Conservation (phyloP, 768 basidiomycete genomes). For the Amanita jacksonii region DNA sequence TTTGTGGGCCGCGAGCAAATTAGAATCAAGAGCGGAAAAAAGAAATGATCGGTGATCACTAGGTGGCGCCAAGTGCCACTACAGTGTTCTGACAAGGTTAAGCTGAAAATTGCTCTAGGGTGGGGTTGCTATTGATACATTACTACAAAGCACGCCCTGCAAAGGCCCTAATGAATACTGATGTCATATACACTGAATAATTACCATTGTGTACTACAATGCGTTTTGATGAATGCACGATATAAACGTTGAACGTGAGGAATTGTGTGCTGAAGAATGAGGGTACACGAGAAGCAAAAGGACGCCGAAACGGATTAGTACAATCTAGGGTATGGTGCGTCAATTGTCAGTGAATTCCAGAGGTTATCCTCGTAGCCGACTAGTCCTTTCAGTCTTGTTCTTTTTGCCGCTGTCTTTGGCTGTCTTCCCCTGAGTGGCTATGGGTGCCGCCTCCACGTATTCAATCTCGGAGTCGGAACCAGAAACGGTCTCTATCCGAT, state of each 20-base stretch:
- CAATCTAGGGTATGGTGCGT: background rate
- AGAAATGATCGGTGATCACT: constrained; percentile 57
- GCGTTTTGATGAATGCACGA: too few relatives aligned
- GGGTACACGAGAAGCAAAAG: too few relatives aligned
- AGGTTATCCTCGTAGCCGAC: constrained; percentile 26
- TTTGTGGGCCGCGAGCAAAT: constrained; percentile 92
- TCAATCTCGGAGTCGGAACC: constrained; percentile 35
- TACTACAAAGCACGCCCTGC: constrained; percentile 1
- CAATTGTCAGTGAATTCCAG: background rate
- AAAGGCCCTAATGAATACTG: background rate
- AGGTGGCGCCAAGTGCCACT: too few relatives aligned
- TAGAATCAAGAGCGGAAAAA: constrained; percentile 86
- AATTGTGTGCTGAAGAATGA: background rate
- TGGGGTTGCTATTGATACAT: too few relatives aligned
- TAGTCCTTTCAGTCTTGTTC: constrained; percentile 13
- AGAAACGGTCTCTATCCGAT: constrained; percentile 18
- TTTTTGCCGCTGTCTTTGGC: constrained; percentile 9
- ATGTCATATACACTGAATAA: constrained; percentile 4
- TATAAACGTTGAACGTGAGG: too few relatives aligned
- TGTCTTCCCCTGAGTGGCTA: constrained; percentile 8
- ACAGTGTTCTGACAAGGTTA: too few relatives aligned
- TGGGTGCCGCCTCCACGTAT: constrained; percentile 25
- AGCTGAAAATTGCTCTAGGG: too few relatives aligned
- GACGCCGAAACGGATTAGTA: constrained; percentile 5
- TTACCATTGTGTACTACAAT: too few relatives aligned